These are phyloP conservation scores for Striga hermonthica DNA, from an alignment of 305 asterid genomes.

Conservation along the genomic window DNA sequence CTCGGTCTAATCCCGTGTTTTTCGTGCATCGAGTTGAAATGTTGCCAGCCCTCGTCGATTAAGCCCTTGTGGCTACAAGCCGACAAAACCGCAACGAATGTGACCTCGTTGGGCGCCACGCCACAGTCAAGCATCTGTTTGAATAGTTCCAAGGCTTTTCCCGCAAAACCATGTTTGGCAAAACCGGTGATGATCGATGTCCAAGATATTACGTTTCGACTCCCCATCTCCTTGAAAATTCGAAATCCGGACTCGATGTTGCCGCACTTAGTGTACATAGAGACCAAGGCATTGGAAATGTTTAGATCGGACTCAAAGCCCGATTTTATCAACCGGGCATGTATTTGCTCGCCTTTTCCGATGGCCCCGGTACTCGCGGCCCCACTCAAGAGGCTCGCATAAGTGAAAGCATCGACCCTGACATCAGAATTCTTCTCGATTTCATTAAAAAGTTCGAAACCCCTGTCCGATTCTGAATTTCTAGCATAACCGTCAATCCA, in stretches of 20 bases:
- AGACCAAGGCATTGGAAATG: constrained; percentile 72
- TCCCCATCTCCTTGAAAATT: constrained; percentile 51
- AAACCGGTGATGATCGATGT: constrained; percentile 82
- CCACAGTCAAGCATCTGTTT: constrained; percentile 52
- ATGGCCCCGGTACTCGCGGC: constrained; percentile 88
- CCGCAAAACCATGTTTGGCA: constrained; percentile 79
- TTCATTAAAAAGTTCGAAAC: constrained; percentile 50
- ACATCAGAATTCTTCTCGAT: constrained; percentile 40
- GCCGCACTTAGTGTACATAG: constrained; percentile 89
- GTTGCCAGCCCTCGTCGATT: constrained; percentile 59
- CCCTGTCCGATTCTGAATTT: constrained; percentile 43
- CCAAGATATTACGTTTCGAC: constrained; percentile 72
- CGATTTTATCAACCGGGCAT: constrained; percentile 66
- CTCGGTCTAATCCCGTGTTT: constrained; percentile 65
- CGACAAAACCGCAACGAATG: constrained; percentile 72
- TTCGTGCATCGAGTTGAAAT: constrained; percentile 55
- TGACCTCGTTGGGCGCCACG: constrained; percentile 76
- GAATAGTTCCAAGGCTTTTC: constrained; percentile 55
- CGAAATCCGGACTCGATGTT: constrained; percentile 68
- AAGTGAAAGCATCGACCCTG: constrained; percentile 67
- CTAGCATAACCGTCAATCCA: constrained; percentile 56
- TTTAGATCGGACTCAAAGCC: constrained; percentile 50
- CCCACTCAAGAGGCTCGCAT: constrained; percentile 83
- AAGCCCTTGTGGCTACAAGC: constrained; percentile 93
- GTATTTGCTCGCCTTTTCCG: constrained; percentile 84